Base-by-base conservation (phyloP, 495 filamentous ascomycete genomes). In the Lophiotrema nucula region DNA sequence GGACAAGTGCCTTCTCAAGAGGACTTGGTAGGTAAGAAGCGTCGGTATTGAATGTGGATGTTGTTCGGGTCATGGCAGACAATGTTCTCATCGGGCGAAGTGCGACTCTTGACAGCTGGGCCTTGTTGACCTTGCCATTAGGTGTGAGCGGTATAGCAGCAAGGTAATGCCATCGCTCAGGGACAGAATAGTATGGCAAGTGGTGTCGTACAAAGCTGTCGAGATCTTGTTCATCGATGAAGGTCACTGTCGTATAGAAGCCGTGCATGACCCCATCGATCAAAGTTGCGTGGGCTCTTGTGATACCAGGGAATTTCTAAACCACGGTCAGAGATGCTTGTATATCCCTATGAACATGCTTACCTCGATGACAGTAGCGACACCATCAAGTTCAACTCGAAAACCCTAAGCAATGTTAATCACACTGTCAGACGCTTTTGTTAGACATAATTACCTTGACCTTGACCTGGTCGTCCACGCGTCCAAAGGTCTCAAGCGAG, bases 331-430 rank as follows among this genome's bases (percentile, higher is more conserved):
- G 3, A 28, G 28, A 39, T 47, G 22, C 15, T 27, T 12, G 28
- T 11, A 11, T 10, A 6, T 12, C 3, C 13, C n/a, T 43, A 21
- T 18, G 13, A 21, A 25, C 24, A 41, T 12, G 47, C 26, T 18
- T 27, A 60, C 56, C 56, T 60, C 56, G 28, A 60, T 47, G 2
- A 60, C 56, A 24, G 56, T 48, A 10, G 56, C 27, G 8, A 60
- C 56, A 39, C 56, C 56, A 53, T 60, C 56, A 28, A 60, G 25
- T 45, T 60, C 56, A n/a, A 60, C 47, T 12, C 56, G 38, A 39
- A 60, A 60, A 6, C 56, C 56, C 56, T 59, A 26, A n/a, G 3
- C n/a, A 28, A 13, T 37, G 38, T 53, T 53, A 52, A 21, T 43
- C 10, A 43, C 8, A 43, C n/a, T n/a, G n/a, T n/a, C 4, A 13